Percentiles rank a stretch among this genome's conserved stretches.
Conservation (phyloP, 1,139 yeast genomes). For the Hansenula lynferdii region DNA sequence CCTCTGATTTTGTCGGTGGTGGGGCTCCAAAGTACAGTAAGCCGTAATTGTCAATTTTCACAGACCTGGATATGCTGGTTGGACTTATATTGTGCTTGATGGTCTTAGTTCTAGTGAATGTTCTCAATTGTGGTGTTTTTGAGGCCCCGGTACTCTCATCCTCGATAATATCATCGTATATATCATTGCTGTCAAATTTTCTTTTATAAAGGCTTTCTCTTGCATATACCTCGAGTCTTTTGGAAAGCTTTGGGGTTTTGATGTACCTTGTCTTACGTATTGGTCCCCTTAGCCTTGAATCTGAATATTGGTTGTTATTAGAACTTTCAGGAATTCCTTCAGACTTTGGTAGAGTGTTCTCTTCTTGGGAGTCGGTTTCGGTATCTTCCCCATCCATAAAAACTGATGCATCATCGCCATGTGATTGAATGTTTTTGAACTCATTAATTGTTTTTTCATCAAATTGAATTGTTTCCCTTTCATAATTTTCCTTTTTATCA, state of each 20-base stretch:
- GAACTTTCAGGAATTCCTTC: too few relatives aligned
- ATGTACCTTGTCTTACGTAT: too few relatives aligned
- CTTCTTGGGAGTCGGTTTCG: neutral
- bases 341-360: too few relatives aligned
- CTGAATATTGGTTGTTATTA: too few relatives aligned
- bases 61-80: too few relatives aligned
- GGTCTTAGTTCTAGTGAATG: conserved; percentile 6
- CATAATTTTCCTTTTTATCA: neutral
- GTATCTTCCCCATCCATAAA: conserved; percentile 1
- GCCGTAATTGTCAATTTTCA: conserved; percentile 1
- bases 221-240: neutral
- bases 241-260: neutral
- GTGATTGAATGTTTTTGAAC: neutral
- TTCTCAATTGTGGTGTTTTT: conserved; percentile 2
- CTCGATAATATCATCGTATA: neutral
- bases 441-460: neutral
- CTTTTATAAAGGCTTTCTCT: conserved; percentile 6
- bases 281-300: too few relatives aligned
- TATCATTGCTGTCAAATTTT: neutral
- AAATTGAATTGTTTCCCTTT: neutral
- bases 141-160: neutral
- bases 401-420: neutral
- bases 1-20: neutral
- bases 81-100: too few relatives aligned
- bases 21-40: neutral